Percentiles rank a stretch among this genome's conserved stretches.
Conservation (phyloP, 148 eudicot genomes). For the Limonium bicolor region DNA sequence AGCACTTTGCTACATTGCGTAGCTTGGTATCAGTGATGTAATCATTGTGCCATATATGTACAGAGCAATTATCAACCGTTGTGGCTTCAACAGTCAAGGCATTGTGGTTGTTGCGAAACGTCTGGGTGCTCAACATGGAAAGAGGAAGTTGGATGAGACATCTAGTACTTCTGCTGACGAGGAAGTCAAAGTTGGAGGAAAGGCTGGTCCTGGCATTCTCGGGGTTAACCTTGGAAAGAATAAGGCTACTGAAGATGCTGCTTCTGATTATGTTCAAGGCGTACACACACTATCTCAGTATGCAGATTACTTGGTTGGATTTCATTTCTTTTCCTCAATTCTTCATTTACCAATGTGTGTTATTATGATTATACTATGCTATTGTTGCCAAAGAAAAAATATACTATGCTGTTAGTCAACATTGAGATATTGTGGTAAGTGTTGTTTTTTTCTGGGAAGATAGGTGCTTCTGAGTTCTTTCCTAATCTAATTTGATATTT, state of each 20-base stretch:
- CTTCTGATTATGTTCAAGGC: slow-evolving; percentile 96
- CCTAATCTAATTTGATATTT: too few relatives aligned
- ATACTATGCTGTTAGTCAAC: too few relatives aligned
- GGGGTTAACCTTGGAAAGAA: slow-evolving; percentile 98
- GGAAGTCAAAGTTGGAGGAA: slow-evolving; percentile 80
- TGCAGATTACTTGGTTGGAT: slow-evolving; percentile 89
- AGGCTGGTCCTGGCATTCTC: slow-evolving; percentile 98
- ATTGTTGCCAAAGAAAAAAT: too few relatives aligned
- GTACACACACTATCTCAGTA: slow-evolving; percentile 97
- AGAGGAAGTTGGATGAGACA: slow-evolving; percentile 84
- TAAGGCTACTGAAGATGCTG: slow-evolving; percentile 94
- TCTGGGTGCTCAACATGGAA: slow-evolving; percentile 96
- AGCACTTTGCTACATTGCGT: too few relatives aligned
- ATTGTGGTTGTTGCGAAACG: slow-evolving; percentile 93
- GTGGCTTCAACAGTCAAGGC: slow-evolving; percentile 97
- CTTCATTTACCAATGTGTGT: background rate
- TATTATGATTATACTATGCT: too few relatives aligned
- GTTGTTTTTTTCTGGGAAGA: too few relatives aligned
- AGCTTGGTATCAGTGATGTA: too few relatives aligned
- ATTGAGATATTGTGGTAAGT: too few relatives aligned
- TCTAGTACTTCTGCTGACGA: slow-evolving; percentile 62
- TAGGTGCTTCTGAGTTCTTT: too few relatives aligned
- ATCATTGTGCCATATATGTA: slow-evolving; percentile 7
- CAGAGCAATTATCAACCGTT: slow-evolving; percentile 95
- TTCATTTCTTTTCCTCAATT: background rate